Conservation (phyloP, 768 basidiomycete species). For the Pleurotus platypus region DNA sequence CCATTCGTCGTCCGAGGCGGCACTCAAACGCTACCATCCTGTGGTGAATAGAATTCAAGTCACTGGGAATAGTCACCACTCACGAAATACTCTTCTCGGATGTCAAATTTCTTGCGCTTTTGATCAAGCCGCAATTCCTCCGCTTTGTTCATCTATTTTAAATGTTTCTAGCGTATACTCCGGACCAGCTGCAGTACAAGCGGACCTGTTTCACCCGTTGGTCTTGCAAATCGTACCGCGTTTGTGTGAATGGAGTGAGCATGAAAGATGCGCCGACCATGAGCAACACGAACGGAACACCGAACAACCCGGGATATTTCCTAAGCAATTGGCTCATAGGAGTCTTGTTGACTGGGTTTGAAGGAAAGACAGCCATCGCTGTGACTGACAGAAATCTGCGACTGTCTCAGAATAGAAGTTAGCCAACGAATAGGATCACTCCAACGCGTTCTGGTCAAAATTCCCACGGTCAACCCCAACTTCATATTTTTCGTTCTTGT, state of each 20-base stretch:
- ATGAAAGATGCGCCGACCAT: conserved; percentile 88
- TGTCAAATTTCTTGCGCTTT: conserved; percentile 79
- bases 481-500: conserved; percentile 1
- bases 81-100: conserved; percentile 95
- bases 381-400: no score
- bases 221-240: conserved; percentile 85
- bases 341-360: conserved; percentile 40
- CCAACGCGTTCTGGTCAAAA: not conserved
- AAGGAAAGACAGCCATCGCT: conserved; percentile 30
- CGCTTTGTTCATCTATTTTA: conserved; percentile 59
- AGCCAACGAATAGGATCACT: not conserved
- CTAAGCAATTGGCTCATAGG: conserved; percentile 41
- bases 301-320: conserved; percentile 72
- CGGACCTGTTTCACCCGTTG: conserved; percentile 70
- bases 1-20: conserved; percentile 68
- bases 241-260: conserved; percentile 80
- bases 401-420: no score
- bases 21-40: conserved; percentile 55
- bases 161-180: not conserved
- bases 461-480: conserved; percentile 7
- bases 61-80: conserved; percentile 28
- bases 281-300: conserved; percentile 80
- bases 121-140: conserved; percentile 73
- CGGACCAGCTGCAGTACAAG: not conserved
- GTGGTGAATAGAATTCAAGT: not conserved